Base-by-base conservation (phyloP, 805 yeast genomes). In the Candida saitoana region DNA sequence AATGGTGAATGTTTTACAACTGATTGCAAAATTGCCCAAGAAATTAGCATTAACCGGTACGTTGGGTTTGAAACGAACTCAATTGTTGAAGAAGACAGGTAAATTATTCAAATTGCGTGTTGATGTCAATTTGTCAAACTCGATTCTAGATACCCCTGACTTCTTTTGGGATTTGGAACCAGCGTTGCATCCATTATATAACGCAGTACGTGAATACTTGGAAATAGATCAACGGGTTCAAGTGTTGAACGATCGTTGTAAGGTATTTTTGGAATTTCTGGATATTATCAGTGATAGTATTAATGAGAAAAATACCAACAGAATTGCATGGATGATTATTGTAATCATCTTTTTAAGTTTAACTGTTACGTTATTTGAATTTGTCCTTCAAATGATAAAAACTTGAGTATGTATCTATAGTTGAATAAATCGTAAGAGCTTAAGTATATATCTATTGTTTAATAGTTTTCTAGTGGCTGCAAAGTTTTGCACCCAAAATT, bases 151-250 rank as follows among this genome's bases (percentile, higher is more conserved):
- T 56, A 89, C 96, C 0, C 99, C 99, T 0, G 96, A 88, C 47
- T 89, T 87, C 56, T 93, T 93, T 62, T 93, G 99, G 99, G 86
- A 90, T 22, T 39, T 76, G 47, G 99, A 93, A 63, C 99, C 99
- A 4, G 90, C 96, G 30, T 73, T 93, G 49, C 95, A 91, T 59
- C 98, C 98, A 3, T 68, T 93, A 33, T 93, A 93, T 62, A 73
- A 74, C 27, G 97, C 97, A 1, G 82, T 90, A 43, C 68, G 96
- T 44, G 96, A 93, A 49, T 93, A 93, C 55, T 67, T 93, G 43
- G 99, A 93, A 63, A 90, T 93, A 47, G 97, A 91, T 58, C 96
- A 87, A 62, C 69, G 99, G 41, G 96, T 91, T 22, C 90, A 87
- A 56, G 96, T 93, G 4, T 71, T 93, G 38, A 93, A 93, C 54